phyloP scores from a whole-genome alignment of 495 filamentous ascomycete genomes.

The Penicillium malachiteum region DNA sequence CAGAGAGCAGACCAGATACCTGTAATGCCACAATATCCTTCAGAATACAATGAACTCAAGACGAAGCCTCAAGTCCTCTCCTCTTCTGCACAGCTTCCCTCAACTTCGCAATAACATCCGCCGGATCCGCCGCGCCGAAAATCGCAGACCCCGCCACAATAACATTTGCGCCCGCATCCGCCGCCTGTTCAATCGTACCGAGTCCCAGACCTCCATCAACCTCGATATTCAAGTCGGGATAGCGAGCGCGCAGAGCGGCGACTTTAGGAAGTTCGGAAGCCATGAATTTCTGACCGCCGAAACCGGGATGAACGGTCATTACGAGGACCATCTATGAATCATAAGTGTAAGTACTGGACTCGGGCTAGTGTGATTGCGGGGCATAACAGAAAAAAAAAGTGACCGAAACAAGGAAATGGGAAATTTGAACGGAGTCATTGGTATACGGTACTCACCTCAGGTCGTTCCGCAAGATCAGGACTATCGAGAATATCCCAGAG shows the following conservation, averaged over 20 bases:
- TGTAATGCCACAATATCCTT: background rate
- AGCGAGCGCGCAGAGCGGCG: constrained; percentile 71
- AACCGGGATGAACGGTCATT: constrained; percentile 98
- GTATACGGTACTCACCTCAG: constrained; percentile 68
- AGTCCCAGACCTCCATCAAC: constrained; percentile 90
- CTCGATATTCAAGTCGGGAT: constrained; percentile 92
- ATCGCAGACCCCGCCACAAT: constrained; percentile 98
- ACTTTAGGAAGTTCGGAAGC: constrained; percentile 93
- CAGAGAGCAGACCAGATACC: background rate
- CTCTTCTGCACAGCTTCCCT: constrained; percentile 74
- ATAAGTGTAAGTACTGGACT: background rate
- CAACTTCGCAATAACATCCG: constrained; percentile 76
- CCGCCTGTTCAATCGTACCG: constrained; percentile 89
- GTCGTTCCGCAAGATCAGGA: constrained; percentile 66
- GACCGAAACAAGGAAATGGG: background rate
- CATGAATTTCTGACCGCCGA: constrained; percentile 99
- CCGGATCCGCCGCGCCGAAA: constrained; percentile 87
- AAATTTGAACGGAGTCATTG: too few relatives aligned
- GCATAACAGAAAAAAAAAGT: background rate
- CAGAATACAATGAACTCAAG: background rate
- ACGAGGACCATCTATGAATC: constrained; percentile 85
- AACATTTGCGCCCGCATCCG: constrained; percentile 94
- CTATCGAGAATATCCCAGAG: constrained; percentile 85
- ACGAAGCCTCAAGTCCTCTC: constrained; percentile 10
- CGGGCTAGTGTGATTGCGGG: too few relatives aligned